Percentiles rank a stretch among this genome's conserved stretches.
Evolutionary conservation across 1,139 yeast genomes (phyloP).

Genomic region (Hemisphaericaspora subhashii): DNA sequence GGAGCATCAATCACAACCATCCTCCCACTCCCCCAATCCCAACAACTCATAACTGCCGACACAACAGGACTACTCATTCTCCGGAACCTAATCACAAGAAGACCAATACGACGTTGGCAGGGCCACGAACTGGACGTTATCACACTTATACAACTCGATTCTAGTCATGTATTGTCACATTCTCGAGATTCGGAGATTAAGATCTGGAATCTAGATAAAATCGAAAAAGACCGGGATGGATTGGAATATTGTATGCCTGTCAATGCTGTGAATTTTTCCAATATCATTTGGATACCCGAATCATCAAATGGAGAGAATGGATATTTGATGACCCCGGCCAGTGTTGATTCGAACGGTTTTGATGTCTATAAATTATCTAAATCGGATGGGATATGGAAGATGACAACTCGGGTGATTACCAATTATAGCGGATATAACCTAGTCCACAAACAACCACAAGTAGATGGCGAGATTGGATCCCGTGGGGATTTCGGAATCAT

Average conservation of each 20-base stretch:
- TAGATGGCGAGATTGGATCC: slow-evolving; percentile 14
- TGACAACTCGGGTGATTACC: slow-evolving; percentile 31
- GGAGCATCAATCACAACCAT: slow-evolving; percentile 2
- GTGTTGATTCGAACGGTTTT: slow-evolving; percentile 51
- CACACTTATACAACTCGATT: slow-evolving; percentile 36
- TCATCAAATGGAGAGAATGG: slow-evolving; percentile 21
- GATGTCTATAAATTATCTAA: slow-evolving; percentile 45
- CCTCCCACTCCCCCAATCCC: neutral
- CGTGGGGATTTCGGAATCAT: slow-evolving; percentile 52
- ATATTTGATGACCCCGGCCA: slow-evolving; percentile 50
- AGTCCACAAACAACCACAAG: slow-evolving; percentile 12
- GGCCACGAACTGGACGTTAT: slow-evolving; percentile 51
- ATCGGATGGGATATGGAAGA: no score
- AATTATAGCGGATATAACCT: slow-evolving; percentile 25
- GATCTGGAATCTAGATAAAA: slow-evolving; percentile 42
- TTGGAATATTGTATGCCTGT: slow-evolving; percentile 37
- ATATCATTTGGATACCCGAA: slow-evolving; percentile 34
- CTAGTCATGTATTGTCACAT: slow-evolving; percentile 48
- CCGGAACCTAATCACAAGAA: slow-evolving; percentile 49
- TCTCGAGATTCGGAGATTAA: slow-evolving; percentile 53
- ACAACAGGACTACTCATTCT: slow-evolving; percentile 43
- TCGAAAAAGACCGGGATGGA: slow-evolving; percentile 5
- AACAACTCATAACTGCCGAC: slow-evolving; percentile 7
- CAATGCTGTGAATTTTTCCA: slow-evolving; percentile 57
- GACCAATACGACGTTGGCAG: slow-evolving; percentile 48